A percentile compares a stretch with the other conserved stretches of the same genome.
These are phyloP conservation scores for Neurospora sp. DNA, from an alignment of 495 filamentous ascomycete genomes.

Conservation along the genomic window DNA sequence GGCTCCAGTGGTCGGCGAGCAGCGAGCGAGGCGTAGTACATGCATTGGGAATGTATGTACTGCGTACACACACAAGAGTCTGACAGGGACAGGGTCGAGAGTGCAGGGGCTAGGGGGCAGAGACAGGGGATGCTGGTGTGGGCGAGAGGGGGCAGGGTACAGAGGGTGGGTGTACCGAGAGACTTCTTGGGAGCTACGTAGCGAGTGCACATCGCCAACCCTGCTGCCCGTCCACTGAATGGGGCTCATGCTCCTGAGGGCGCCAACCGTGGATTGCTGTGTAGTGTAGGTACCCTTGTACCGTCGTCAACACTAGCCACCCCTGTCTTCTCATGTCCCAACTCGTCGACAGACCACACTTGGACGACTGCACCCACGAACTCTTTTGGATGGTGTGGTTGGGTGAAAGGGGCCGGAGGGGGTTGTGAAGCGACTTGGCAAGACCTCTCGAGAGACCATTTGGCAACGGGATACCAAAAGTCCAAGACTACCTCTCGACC, in stretches of 20 bases:
- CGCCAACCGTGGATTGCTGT: neutral
- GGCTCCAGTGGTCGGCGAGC: constrained; percentile 8
- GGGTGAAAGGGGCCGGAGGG: neutral
- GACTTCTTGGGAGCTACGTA: neutral
- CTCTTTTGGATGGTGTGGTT: neutral
- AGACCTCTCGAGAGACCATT: too few relatives aligned
- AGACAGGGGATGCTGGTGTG: neutral
- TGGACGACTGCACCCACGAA: neutral
- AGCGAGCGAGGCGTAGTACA: constrained; percentile 21
- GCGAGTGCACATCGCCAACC: neutral
- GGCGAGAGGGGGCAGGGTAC: neutral
- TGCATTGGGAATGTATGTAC: constrained; percentile 15
- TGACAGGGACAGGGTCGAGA: constrained; percentile 5
- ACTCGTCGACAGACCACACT: neutral
- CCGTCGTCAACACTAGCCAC: neutral
- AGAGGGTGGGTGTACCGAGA: neutral
- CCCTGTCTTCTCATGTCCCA: neutral
- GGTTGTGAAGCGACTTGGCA: neutral
- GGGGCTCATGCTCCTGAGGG: neutral
- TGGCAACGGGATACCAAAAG: neutral
- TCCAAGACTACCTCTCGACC: neutral
- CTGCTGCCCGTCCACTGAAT: neutral
- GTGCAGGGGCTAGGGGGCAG: constrained; percentile 7
- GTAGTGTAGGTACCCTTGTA: neutral
- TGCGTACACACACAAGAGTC: constrained; percentile 3